Base-by-base conservation (phyloP, 2,329 filamentous ascomycete genomes). In the Macroventuria anomochaeta region DNA sequence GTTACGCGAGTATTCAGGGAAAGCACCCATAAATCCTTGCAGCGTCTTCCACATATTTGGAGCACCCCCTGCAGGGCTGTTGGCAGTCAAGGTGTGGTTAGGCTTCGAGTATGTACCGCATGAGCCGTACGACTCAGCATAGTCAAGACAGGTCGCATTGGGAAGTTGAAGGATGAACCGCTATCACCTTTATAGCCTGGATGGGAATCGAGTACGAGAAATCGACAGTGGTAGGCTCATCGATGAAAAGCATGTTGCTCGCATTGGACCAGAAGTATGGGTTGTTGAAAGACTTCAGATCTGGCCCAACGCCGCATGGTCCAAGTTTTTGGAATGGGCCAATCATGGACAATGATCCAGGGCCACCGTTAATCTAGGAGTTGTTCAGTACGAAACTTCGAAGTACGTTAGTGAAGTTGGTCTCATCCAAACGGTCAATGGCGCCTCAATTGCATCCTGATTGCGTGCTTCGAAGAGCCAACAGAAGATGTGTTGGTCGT, bases 231-330 rank as follows among this genome's bases (percentile, higher is more conserved):
- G 79, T 81, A 7, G 84, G 88, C 69, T 90, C 83, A 62, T 90
- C 87, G 61, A 90, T 83, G 71, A 88, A 90, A 13, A 90, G 81
- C 80, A 89, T 83, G 59, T 88, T 88, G 57, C 81, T 82, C 20
- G 83, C 79, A 60, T 84, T 83, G 55, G 84, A 86, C 83, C 85
- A 88, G 1, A 84, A 84, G 73, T 82, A 85, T 0, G 83, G 82
- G 59, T 88, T 88, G 64, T 83, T 82, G 38, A 79, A 80, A 31
- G 83, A 80, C 34, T 74, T 70, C 36, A 75, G 63, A 53, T 78
- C 67, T 3, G 64, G 62, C 8, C 81, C 80, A 25, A 86, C 75
- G 8, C 69, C 69, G 64, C 84, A 87, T 7, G 83, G 83, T 12
- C 79, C 79, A 36, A 81, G 74, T 67, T 81, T 82, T 56, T 77